phyloP scores from a whole-genome alignment of 495 filamentous ascomycete species.

The Penicillium taxi region DNA sequence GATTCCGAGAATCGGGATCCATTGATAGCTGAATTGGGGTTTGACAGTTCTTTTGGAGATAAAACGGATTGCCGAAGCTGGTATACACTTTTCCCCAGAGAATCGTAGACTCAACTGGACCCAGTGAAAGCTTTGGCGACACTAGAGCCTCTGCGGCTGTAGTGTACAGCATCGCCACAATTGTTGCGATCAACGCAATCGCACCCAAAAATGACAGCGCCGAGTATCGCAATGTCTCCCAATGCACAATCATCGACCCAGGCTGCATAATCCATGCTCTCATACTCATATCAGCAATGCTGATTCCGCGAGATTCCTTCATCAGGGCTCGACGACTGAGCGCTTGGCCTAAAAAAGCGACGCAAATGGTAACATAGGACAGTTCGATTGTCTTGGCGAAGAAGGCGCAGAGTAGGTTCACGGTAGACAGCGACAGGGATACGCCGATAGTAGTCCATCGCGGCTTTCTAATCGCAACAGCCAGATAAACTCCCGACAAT shows the following conservation, averaged over 20 bases:
- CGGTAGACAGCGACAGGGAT: conserved; percentile 45
- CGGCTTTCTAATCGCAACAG: conserved; percentile 49
- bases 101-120: conserved; percentile 30
- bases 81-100: conserved; percentile 51
- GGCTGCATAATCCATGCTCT: conserved; percentile 54
- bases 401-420: conserved; percentile 52
- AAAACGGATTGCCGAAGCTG: conserved; percentile 50
- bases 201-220: conserved; percentile 50
- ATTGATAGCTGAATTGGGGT: conserved; percentile 44
- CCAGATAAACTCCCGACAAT: conserved; percentile 56
- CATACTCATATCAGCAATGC: conserved; percentile 64
- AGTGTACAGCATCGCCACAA: conserved; percentile 62
- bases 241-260: conserved; percentile 60
- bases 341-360: conserved; percentile 65
- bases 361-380: conserved; percentile 69
- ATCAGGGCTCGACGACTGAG: conserved; percentile 56
- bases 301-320: conserved; percentile 50
- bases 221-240: conserved; percentile 52
- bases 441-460: conserved; percentile 47
- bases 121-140: conserved; percentile 53
- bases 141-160: conserved; percentile 63
- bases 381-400: conserved; percentile 69
- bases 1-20: conserved; percentile 28
- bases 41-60: conserved; percentile 44
- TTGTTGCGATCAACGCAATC: conserved; percentile 49